These are phyloP conservation scores for Kurtzmaniella quercitrusa DNA, from an alignment of 1,139 yeast genomes.

Conservation along the genomic window DNA sequence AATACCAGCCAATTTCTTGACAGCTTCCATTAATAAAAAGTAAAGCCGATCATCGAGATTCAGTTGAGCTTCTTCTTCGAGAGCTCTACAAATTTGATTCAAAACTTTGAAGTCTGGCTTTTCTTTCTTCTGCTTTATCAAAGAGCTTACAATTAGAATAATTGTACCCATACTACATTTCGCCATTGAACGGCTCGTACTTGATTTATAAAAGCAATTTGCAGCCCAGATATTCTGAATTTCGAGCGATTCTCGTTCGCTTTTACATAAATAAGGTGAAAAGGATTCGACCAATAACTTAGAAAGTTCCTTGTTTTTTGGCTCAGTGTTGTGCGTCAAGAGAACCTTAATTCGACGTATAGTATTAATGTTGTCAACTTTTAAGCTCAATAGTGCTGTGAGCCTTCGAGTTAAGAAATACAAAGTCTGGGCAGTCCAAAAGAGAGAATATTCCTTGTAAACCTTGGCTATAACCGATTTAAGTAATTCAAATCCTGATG, in stretches of 20 bases:
- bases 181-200: not conserved
- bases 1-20: not conserved
- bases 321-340: constrained; percentile 9
- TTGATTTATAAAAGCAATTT: not conserved
- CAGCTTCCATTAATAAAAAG: not conserved
- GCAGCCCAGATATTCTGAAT: not conserved
- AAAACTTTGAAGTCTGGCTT: no score
- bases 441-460: constrained; percentile 9
- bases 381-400: constrained; percentile 17
- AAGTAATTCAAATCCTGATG: constrained; percentile 23
- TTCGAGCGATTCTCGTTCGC: constrained; percentile 15
- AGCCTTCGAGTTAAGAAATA: constrained; percentile 37
- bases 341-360: constrained; percentile 40
- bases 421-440: constrained; percentile 35
- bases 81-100: no score
- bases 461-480: constrained; percentile 17
- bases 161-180: not conserved
- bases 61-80: not conserved
- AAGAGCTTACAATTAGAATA: not conserved
- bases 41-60: not conserved
- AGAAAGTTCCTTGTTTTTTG: constrained; percentile 10
- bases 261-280: constrained; percentile 14
- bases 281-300: constrained; percentile 19
- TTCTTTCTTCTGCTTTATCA: not conserved
- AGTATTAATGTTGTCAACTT: constrained; percentile 17